These are phyloP conservation scores for Candida insectorum DNA, from an alignment of 805 yeast species.

Conservation along the genomic window DNA sequence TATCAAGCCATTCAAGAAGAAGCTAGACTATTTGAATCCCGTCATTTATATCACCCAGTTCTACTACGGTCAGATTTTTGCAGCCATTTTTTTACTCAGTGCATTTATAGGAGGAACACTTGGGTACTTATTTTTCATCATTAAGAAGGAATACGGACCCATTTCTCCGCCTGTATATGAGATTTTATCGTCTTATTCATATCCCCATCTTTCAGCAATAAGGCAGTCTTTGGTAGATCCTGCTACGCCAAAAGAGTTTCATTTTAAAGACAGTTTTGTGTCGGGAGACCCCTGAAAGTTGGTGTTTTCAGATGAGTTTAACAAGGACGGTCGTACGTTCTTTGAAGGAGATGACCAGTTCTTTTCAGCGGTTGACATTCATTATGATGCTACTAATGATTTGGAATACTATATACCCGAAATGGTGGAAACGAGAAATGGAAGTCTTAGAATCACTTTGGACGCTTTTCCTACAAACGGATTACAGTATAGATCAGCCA, in stretches of 20 bases:
- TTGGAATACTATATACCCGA: constrained; percentile 40
- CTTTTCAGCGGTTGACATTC: constrained; percentile 32
- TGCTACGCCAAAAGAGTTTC: constrained; percentile 61
- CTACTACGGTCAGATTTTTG: constrained; percentile 9
- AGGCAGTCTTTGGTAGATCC: constrained; percentile 63
- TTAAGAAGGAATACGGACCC: constrained; percentile 2
- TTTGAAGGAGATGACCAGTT: constrained; percentile 39
- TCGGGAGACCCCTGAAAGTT: constrained; percentile 27
- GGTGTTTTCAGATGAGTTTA: constrained; percentile 38
- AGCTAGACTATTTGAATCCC: constrained; percentile 12
- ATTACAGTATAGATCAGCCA: constrained; percentile 29
- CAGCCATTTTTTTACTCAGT: constrained; percentile 8
- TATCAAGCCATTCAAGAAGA: constrained; percentile 8
- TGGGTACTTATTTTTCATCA: constrained; percentile 12
- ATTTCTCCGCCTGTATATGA: constrained; percentile 20
- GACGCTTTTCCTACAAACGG: constrained; percentile 31
- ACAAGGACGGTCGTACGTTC: constrained; percentile 36
- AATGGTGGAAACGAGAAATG: constrained; percentile 32
- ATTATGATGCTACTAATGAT: constrained; percentile 36
- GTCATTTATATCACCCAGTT: constrained; percentile 6
- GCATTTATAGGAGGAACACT: constrained; percentile 13
- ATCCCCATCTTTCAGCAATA: constrained; percentile 56
- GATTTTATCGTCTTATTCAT: constrained; percentile 50
- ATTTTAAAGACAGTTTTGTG: constrained; percentile 41
- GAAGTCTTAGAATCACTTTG: constrained; percentile 26